Conservation (phyloP, 1,139 yeast species). For the Taphrina sp. region DNA sequence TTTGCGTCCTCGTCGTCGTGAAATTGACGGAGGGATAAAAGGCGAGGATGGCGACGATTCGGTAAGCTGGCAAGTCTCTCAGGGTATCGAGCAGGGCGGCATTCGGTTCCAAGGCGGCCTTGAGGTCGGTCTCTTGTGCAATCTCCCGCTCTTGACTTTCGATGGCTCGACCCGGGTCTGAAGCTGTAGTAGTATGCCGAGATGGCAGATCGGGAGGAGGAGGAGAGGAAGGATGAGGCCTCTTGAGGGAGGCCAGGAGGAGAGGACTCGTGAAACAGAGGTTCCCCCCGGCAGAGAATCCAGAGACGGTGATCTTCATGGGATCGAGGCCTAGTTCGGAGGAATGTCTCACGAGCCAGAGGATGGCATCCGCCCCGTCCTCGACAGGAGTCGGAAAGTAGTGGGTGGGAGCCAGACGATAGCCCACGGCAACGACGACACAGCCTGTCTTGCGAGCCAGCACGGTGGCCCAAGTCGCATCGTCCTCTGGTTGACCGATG, state of each 20-base stretch:
- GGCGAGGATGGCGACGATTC: slow-evolving; percentile 6
- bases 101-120: too few relatives aligned
- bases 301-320: slow-evolving; percentile 1
- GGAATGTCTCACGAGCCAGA: slow-evolving; percentile 7
- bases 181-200: not conserved
- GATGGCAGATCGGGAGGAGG: too few relatives aligned
- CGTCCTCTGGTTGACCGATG: slow-evolving; percentile 43
- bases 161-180: not conserved
- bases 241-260: not conserved
- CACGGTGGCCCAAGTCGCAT: slow-evolving; percentile 41
- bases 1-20: slow-evolving; percentile 1
- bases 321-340: slow-evolving; percentile 4
- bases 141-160: not conserved
- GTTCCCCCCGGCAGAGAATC: slow-evolving; percentile 26
- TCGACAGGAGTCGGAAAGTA: slow-evolving; percentile 53
- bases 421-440: slow-evolving; percentile 46
- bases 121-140: too few relatives aligned
- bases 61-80: not conserved
- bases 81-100: too few relatives aligned
- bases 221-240: not conserved
- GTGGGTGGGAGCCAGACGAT: slow-evolving; percentile 50
- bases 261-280: slow-evolving; percentile 22
- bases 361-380: slow-evolving; percentile 41
- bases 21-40: slow-evolving; percentile 18
- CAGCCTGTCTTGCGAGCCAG: slow-evolving; percentile 36